phyloP scores from a whole-genome alignment of 345 rosid genomes.

The Reutealis trisperma region DNA sequence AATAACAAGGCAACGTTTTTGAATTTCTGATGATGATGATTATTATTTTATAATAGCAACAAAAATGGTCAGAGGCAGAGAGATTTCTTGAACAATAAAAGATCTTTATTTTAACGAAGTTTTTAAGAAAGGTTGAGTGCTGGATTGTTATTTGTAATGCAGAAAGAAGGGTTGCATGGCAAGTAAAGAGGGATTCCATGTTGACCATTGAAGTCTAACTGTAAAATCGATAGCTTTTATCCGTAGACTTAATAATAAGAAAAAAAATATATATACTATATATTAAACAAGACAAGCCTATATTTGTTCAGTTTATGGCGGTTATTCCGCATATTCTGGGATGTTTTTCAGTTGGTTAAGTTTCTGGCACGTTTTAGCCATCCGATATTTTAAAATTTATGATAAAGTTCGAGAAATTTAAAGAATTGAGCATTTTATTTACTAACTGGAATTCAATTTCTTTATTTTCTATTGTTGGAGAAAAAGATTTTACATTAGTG shows the following conservation, averaged over 20 bases:
- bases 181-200: conserved; percentile 29
- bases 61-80: conserved; percentile 10
- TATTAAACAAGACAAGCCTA: background rate
- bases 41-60: no score
- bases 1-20: conserved; percentile 25
- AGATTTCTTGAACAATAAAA: conserved; percentile 27
- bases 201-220: conserved; percentile 26
- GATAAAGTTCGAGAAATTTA: no score
- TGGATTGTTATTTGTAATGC: background rate
- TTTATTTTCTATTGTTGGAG: no score
- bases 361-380: background rate
- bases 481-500: no score
- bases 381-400: no score
- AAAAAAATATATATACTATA: no score
- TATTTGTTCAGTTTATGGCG: background rate
- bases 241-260: background rate
- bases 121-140: conserved; percentile 22
- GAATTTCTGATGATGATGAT: background rate
- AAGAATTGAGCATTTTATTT: no score
- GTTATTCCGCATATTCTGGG: conserved; percentile 11
- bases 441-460: no score
- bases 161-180: conserved; percentile 16
- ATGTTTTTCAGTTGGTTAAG: background rate
- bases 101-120: conserved; percentile 11
- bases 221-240: background rate